Percentiles rank a stretch among this genome's conserved stretches.
phyloP scores from a whole-genome alignment of 108 stramenopile species.

The Fragilaria radians region DNA sequence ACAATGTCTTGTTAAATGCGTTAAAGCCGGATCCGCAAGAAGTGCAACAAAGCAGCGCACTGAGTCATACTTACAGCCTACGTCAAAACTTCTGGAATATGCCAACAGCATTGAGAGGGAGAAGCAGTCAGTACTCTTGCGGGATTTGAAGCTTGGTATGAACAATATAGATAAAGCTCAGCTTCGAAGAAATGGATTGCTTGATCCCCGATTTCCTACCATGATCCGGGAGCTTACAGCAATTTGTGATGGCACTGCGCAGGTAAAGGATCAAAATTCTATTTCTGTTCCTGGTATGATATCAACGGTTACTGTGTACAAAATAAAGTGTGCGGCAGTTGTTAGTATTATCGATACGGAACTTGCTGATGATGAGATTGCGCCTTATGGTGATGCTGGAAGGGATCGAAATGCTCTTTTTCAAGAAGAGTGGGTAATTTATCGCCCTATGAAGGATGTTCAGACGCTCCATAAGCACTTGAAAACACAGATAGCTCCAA shows the following conservation, averaged over 20 bases:
- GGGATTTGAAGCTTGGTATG: slow-evolving; percentile 75
- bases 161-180: slow-evolving; percentile 78
- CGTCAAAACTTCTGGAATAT: slow-evolving; percentile 56
- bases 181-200: slow-evolving; percentile 67
- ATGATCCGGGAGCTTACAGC: slow-evolving; percentile 43
- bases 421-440: slow-evolving; percentile 76
- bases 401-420: slow-evolving; percentile 14
- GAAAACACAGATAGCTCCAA: slow-evolving; percentile 55
- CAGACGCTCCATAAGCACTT: slow-evolving; percentile 75
- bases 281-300: slow-evolving; percentile 26
- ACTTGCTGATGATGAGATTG: slow-evolving; percentile 26
- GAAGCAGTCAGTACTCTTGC: slow-evolving; percentile 49
- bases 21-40: slow-evolving; percentile 67
- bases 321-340: slow-evolving; percentile 60
- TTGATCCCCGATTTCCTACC: slow-evolving; percentile 70
- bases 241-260: slow-evolving; percentile 47
- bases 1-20: slow-evolving; percentile 57
- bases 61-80: slow-evolving; percentile 60
- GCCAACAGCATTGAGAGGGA: slow-evolving; percentile 47
- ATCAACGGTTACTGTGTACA: slow-evolving; percentile 64
- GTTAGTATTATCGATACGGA: slow-evolving; percentile 42
- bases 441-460: slow-evolving; percentile 75
- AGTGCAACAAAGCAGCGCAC: slow-evolving; percentile 64
- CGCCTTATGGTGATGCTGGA: slow-evolving; percentile 4
- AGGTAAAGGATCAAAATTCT: slow-evolving; percentile 42